A percentile compares a stretch with the other conserved stretches of the same genome.
Evolutionary conservation across 169 alveolate genomes (phyloP).

Genomic region (Fabrea salina): DNA sequence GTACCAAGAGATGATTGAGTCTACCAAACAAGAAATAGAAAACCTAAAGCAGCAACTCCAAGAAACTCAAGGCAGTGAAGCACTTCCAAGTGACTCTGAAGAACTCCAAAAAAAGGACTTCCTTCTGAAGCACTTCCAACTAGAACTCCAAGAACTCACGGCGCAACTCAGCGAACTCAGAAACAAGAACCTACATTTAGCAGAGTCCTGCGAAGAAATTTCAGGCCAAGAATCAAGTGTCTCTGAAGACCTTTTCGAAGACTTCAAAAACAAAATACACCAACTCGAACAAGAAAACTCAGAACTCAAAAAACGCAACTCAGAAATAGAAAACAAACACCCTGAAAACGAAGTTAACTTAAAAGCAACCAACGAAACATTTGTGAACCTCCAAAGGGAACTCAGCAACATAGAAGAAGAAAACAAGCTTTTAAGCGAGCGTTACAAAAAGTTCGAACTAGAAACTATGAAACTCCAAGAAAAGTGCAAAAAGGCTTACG

Average conservation of each 20-base stretch:
- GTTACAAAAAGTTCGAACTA: neutral
- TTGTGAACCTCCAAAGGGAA: constrained; percentile 17
- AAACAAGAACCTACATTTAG: neutral
- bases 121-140: neutral
- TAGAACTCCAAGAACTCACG: neutral
- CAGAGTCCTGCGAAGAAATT: neutral
- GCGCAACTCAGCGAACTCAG: neutral
- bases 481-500: neutral
- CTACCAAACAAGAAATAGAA: neutral
- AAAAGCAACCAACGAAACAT: neutral
- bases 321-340: neutral
- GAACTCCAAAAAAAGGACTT: neutral
- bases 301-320: neutral
- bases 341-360: neutral
- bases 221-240: neutral
- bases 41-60: neutral
- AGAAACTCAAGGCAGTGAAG: neutral
- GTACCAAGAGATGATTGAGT: constrained; percentile 1
- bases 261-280: neutral
- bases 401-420: neutral
- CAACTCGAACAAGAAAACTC: neutral
- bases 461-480: constrained; percentile 5
- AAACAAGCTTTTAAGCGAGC: neutral
- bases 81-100: neutral
- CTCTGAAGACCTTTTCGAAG: neutral